A percentile compares a stretch with the other conserved stretches of the same genome.
phyloP scores from a whole-genome alignment of 352 stramenopile species.

The Phytophthora foliorum region DNA sequence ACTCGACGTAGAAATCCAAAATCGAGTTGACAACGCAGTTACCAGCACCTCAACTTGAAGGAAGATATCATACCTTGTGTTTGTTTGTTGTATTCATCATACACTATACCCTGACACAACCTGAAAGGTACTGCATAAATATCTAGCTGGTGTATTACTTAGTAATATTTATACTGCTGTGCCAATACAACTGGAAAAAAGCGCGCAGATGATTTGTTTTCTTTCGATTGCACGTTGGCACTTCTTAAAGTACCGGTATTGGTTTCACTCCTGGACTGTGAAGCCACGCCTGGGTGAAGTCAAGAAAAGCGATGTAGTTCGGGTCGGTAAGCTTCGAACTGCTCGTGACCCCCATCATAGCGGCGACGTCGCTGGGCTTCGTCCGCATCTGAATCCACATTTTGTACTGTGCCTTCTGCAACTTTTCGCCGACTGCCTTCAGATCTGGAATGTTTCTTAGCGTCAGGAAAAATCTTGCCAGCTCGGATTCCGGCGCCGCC shows the following conservation, averaged over 20 bases:
- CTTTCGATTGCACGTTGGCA: no score
- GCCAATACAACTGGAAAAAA: no score
- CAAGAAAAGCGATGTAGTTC: background rate
- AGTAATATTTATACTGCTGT: no score
- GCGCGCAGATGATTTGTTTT: no score
- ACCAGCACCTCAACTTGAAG: no score
- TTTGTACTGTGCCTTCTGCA: constrained; percentile 9
- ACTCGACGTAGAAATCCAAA: no score
- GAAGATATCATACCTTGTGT: no score
- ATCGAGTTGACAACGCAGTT: no score
- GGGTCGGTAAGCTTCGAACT: background rate
- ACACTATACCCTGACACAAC: no score
- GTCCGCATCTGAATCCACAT: background rate
- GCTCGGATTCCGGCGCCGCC: background rate
- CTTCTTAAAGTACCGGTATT: background rate
- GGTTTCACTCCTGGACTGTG: background rate
- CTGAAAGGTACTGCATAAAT: no score
- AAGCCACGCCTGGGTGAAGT: background rate
- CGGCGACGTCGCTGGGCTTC: background rate
- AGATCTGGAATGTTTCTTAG: constrained; percentile 3
- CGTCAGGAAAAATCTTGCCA: constrained; percentile 5
- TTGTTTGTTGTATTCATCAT: no score
- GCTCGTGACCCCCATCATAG: background rate
- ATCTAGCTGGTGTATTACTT: no score
- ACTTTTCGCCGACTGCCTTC: constrained; percentile 7